Base-by-base conservation (phyloP, 768 basidiomycete genomes). In the Termitomyces sp. region DNA sequence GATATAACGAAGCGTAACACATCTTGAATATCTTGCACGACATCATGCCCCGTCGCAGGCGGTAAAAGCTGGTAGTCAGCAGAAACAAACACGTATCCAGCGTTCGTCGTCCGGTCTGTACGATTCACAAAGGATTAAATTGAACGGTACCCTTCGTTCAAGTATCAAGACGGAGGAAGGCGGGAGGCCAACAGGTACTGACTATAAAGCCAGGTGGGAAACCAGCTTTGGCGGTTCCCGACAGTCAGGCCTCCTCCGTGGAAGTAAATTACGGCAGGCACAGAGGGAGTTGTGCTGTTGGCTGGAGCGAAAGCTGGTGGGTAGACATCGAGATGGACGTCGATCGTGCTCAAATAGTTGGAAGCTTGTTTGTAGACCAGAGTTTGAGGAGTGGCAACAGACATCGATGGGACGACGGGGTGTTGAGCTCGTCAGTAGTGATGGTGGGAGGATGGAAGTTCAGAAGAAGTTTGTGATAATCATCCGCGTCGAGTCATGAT, bases 191-290 rank as follows among this genome's bases (percentile, higher is more conserved):
- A 20, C 28, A 39, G 16, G 42, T 58, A 70, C 73, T 69, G 58
- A 88, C 88, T 77, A 52, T 79, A 70, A 28, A 90, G 71, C 89
- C 89, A 90, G n/a, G 56, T 62, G 2, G 88, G 88, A 68, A 88
- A 84, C 86, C 86, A 89, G 66, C 81, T 84, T 36, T 67, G 69
- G 56, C 81, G 76, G 63, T 84, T 82, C 1, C 88, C 88, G 16
- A 83, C 85, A 0, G 83, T 80, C 36, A 90, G 70, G 8, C 86
- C 87, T 3, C 88, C 88, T 7, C 84, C 79, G 56, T 79, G 81
- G 59, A 78, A 80, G 65, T 79, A 83, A 18, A 81, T 63, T 7
- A 83, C 69, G 2, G 75, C 74, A 59, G 77, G 76, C 12, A 74
- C 61, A 22, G 59, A 39, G n/a, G 42, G 12, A 18, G 32, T 20